phyloP scores from a whole-genome alignment of 176 grass and related monocot species.

The Leersia perrieri region DNA sequence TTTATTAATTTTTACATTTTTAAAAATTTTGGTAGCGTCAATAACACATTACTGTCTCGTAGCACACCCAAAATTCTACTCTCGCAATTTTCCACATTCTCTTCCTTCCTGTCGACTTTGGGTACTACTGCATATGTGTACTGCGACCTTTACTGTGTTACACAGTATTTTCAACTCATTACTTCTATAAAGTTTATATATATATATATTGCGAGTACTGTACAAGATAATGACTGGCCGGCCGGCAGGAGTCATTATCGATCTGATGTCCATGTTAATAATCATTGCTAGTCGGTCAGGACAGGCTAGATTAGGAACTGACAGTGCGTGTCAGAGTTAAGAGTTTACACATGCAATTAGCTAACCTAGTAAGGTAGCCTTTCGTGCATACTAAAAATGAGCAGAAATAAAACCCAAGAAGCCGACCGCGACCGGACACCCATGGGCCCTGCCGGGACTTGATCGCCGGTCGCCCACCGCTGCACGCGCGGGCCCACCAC shows the following conservation, averaged over 20 bases:
- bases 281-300: not conserved
- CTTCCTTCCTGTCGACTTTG: too few relatives aligned
- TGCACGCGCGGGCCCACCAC: not conserved
- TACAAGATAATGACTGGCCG: not conserved
- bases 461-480: constrained; percentile 14
- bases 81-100: too few relatives aligned
- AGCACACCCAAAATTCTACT: too few relatives aligned
- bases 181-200: too few relatives aligned
- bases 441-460: not conserved
- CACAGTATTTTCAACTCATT: too few relatives aligned
- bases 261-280: not conserved
- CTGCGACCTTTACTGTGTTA: too few relatives aligned
- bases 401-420: not conserved
- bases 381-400: not conserved
- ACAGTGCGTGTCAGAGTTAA: not conserved
- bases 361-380: not conserved
- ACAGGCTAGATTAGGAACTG: not conserved
- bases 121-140: too few relatives aligned
- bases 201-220: too few relatives aligned
- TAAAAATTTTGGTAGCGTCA: too few relatives aligned
- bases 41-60: too few relatives aligned
- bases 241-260: not conserved
- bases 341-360: not conserved
- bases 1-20: too few relatives aligned
- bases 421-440: not conserved